Evolutionary conservation across 768 basidiomycete genomes (phyloP).

Genomic region (Amanita rubescens): DNA sequence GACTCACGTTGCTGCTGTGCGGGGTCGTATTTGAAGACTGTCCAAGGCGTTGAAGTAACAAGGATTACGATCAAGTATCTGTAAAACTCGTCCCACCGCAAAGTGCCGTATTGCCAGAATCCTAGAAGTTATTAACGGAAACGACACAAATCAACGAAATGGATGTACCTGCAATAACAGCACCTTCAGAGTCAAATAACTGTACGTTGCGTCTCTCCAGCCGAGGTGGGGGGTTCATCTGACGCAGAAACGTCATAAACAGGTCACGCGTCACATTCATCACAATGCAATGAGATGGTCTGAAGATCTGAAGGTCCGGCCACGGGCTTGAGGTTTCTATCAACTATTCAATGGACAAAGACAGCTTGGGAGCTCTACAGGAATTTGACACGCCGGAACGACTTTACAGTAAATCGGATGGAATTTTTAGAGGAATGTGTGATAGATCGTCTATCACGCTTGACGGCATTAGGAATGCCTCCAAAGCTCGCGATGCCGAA

Average conservation of each 20-base stretch:
- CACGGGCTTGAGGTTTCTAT: too few species aligned
- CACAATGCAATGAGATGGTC: too few species aligned
- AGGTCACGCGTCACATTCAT: too few species aligned
- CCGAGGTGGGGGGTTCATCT: not conserved
- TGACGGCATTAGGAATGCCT: slow-evolving; percentile 52
- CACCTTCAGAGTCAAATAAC: not conserved
- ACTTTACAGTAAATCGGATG: slow-evolving; percentile 47
- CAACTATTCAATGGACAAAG: not conserved
- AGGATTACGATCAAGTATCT: slow-evolving; percentile 10
- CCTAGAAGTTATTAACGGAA: slow-evolving; percentile 5
- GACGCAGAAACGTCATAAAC: too few species aligned
- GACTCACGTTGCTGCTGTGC: not conserved
- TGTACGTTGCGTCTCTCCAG: not conserved
- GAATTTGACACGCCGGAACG: slow-evolving; percentile 79
- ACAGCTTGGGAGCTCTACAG: slow-evolving; percentile 21
- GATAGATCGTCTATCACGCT: slow-evolving; percentile 70
- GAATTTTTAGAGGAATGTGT: slow-evolving; percentile 85
- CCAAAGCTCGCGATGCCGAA: slow-evolving; percentile 16
- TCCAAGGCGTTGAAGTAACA: slow-evolving; percentile 8
- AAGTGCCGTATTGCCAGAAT: slow-evolving; percentile 15
- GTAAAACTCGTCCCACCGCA: slow-evolving; percentile 14
- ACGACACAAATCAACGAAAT: not conserved
- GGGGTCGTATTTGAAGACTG: slow-evolving; percentile 10
- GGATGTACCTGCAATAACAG: not conserved
- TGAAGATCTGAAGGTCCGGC: too few species aligned